Base-by-base conservation (phyloP, 768 basidiomycete genomes). In the Guyanaporus albipodus region DNA sequence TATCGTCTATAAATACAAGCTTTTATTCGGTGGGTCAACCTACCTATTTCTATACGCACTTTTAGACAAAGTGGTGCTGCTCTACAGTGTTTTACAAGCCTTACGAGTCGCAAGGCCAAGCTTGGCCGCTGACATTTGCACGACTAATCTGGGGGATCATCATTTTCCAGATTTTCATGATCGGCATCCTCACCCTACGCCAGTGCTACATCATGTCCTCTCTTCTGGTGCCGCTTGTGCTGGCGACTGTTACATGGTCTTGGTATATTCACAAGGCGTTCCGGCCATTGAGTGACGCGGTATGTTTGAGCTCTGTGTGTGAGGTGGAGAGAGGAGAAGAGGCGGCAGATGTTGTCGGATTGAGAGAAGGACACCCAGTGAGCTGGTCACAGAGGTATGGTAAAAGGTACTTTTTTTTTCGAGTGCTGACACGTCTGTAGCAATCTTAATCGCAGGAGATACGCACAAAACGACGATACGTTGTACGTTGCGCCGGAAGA, bases 1-100 rank as follows among this genome's bases (percentile, higher is more conserved):
- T 62, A 76, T 98, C 6, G 94, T 96, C 3, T 98, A 97, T 79
- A 99, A 99, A 73, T 96, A 98, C 72, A 95, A 96, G 58, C 76
- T 98, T 4, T 73, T 98, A 0, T 96, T 95, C 57, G 91, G 94
- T 94, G 47, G 46, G 88, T 68, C 17, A 4, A 28, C 3, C 0
- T 19, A 26, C 4, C 11, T 17, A 8, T 27, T 41, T 12, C 15
- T 27, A 19, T 28, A 22, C 8, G 4, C 15, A 15, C 28, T 19
- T 28, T 19, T 49, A n/a, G 27, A 44, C 23, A 12, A 21, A 39
- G 6, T 28, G 26, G n/a, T 10, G 43, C 33, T n/a, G n/a, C n/a
- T n/a, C 38, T 36, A 0, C 60, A 96, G 93, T 97, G 17, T 98
- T 95, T 73, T 96, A 96, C 73, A 97, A 97, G 61, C 95, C 96